Conservation (phyloP, 805 yeast species). For the Candida gorgasii region DNA sequence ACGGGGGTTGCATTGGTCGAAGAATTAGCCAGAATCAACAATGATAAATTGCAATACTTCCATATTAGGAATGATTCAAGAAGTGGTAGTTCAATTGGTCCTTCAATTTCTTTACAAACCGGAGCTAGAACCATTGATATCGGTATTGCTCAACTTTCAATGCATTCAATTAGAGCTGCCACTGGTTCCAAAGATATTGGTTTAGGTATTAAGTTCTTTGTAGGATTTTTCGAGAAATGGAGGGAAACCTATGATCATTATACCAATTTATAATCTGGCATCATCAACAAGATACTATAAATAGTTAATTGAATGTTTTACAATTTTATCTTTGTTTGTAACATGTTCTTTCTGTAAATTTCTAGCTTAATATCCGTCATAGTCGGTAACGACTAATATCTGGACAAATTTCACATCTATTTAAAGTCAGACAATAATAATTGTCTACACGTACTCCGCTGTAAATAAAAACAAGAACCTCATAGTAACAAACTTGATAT, state of each 20-base stretch:
- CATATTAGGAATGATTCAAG: slow-evolving; percentile 84
- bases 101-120: slow-evolving; percentile 58
- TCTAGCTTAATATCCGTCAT: not conserved
- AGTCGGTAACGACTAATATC: too few species aligned
- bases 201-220: slow-evolving; percentile 69
- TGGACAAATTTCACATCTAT: too few species aligned
- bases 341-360: not conserved
- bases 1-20: slow-evolving; percentile 70
- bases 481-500: not conserved
- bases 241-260: slow-evolving; percentile 54
- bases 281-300: not conserved
- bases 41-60: slow-evolving; percentile 72
- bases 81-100: slow-evolving; percentile 91
- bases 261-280: slow-evolving; percentile 34
- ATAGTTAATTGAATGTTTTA: not conserved
- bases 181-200: slow-evolving; percentile 78
- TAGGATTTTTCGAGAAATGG: slow-evolving; percentile 70
- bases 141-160: slow-evolving; percentile 80
- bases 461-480: too few species aligned
- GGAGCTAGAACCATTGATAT: slow-evolving; percentile 78
- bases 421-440: too few species aligned
- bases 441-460: too few species aligned
- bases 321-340: not conserved
- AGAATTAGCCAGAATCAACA: slow-evolving; percentile 65
- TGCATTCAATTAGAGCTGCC: slow-evolving; percentile 86